phyloP scores from a whole-genome alignment of 176 grass and related monocot genomes.

The Carex kokanica region DNA sequence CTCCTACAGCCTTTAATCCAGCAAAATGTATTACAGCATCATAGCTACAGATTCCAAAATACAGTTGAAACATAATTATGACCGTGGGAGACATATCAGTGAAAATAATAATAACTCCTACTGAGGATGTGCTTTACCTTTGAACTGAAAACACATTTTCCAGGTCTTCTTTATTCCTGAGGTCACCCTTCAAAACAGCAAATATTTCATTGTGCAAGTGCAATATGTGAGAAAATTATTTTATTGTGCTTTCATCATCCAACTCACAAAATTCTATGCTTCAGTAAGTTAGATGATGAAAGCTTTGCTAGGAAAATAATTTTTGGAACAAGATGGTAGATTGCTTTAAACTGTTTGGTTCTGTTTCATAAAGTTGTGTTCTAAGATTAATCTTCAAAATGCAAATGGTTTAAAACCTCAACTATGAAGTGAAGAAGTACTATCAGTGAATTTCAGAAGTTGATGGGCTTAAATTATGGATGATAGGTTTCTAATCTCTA shows the following conservation, averaged over 20 bases:
- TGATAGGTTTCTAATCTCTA: not conserved
- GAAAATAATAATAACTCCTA: not conserved
- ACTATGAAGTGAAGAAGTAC: not conserved
- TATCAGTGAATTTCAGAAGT: not conserved
- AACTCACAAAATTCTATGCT: not conserved
- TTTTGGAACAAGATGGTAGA: not conserved
- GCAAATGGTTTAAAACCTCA: not conserved
- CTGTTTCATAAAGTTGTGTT: not conserved
- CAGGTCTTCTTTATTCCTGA: constrained; percentile 61
- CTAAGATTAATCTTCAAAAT: not conserved
- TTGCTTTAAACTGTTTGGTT: not conserved
- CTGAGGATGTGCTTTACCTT: constrained; percentile 26
- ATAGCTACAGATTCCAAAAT: constrained; percentile 43
- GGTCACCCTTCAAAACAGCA: constrained; percentile 50
- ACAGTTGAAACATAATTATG: not conserved
- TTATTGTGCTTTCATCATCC: too few species aligned
- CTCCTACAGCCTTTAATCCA: constrained; percentile 80
- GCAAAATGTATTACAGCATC: constrained; percentile 92
- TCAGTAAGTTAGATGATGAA: not conserved
- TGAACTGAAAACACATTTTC: constrained; percentile 59
- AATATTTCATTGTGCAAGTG: constrained; percentile 5
- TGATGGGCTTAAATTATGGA: not conserved
- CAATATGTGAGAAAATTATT: not conserved
- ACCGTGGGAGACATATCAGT: not conserved
- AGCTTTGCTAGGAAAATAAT: not conserved